Percentiles rank a stretch among this genome's conserved stretches.
Conservation (phyloP, 768 basidiomycete species). For the Mycena capillaripes region DNA sequence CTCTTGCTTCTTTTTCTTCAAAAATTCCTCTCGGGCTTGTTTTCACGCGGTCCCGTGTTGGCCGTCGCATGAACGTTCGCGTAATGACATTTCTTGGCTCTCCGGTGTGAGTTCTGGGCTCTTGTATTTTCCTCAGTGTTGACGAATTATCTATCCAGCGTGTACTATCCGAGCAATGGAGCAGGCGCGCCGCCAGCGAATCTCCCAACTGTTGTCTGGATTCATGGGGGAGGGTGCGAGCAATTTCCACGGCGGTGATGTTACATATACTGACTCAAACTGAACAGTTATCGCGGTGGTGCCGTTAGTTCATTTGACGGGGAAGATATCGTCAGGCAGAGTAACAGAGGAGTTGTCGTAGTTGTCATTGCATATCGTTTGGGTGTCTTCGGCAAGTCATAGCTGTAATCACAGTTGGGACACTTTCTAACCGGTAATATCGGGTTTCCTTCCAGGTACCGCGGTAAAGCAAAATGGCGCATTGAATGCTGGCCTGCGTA, state of each 20-base stretch:
- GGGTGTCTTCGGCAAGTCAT: conserved; percentile 50
- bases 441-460: conserved; percentile 48
- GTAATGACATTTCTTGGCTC: too few relatives aligned
- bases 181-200: conserved; percentile 35
- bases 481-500: conserved; percentile 48
- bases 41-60: too few relatives aligned
- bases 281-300: conserved; percentile 47
- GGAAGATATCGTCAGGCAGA: conserved; percentile 53
- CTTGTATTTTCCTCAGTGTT: conserved; percentile 11
- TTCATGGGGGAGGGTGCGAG: conserved; percentile 52
- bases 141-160: too few relatives aligned
- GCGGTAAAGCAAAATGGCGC: conserved; percentile 45
- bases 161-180: conserved; percentile 50
- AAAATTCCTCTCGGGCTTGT: too few relatives aligned
- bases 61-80: too few relatives aligned
- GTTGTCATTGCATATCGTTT: conserved; percentile 60
- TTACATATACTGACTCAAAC: conserved; percentile 36
- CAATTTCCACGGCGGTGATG: background rate
- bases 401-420: background rate
- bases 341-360: conserved; percentile 50
- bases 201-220: conserved; percentile 59
- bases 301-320: conserved; percentile 47
- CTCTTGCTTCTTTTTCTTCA: too few relatives aligned
- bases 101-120: background rate
- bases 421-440: background rate